These are phyloP conservation scores for Spatholobus suberectus DNA, from an alignment of 306 rosid species.

Conservation along the genomic window DNA sequence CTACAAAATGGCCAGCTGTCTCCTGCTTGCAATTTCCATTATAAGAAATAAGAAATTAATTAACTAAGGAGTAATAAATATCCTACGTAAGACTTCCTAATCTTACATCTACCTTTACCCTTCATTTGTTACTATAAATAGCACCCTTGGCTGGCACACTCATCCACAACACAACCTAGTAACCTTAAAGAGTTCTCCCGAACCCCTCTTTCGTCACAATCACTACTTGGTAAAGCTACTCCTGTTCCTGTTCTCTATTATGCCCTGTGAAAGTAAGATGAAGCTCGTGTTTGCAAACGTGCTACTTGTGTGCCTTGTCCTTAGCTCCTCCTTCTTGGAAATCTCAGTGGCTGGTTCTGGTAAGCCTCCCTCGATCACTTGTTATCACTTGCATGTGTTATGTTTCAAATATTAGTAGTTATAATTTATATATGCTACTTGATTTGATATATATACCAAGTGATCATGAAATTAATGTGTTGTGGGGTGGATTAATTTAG, in stretches of 20 bases:
- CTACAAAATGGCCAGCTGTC: conserved; percentile 34
- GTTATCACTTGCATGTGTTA: background rate
- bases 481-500: conserved; percentile 41
- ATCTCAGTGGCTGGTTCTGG: conserved; percentile 65
- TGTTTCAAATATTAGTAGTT: no score
- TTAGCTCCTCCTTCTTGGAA: conserved; percentile 59
- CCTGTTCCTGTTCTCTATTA: background rate
- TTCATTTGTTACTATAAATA: conserved; percentile 30
- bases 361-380: conserved; percentile 37
- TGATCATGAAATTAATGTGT: no score
- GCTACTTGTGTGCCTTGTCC: conserved; percentile 63
- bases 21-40: background rate
- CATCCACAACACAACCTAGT: background rate
- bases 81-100: background rate
- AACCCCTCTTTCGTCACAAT: background rate
- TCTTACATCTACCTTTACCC: conserved; percentile 10
- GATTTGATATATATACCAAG: background rate
- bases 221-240: background rate
- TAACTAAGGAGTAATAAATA: background rate
- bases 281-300: conserved; percentile 55
- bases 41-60: background rate
- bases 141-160: background rate
- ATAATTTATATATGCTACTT: background rate
- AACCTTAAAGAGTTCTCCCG: background rate
- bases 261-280: conserved; percentile 37